Conservation (phyloP, 208 protist genomes). For the Chromosphaera perkinsii region DNA sequence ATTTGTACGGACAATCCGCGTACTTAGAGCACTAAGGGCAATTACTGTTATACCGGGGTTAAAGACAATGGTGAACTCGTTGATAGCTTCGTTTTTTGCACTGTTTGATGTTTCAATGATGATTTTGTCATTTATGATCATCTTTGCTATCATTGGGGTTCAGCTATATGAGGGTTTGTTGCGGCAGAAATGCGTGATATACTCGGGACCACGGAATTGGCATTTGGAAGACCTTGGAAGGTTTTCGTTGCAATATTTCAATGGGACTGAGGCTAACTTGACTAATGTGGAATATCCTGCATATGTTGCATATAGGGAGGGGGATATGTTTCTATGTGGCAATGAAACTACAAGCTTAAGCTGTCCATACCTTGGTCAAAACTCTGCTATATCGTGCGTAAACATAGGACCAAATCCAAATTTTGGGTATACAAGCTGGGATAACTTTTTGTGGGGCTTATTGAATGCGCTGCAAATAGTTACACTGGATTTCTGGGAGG, state of each 20-base stretch:
- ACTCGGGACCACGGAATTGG: too few relatives aligned
- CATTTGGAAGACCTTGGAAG: too few relatives aligned
- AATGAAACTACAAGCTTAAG: too few relatives aligned
- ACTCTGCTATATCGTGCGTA: background rate
- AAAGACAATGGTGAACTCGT: constrained; percentile 65
- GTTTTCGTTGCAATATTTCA: too few relatives aligned
- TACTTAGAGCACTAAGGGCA: constrained; percentile 63
- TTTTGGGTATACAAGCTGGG: constrained; percentile 26
- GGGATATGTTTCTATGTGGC: too few relatives aligned
- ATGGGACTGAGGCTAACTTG: too few relatives aligned
- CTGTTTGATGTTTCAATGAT: constrained; percentile 29
- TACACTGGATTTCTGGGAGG: constrained; percentile 35
- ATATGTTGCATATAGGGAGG: too few relatives aligned
- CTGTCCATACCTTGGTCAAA: background rate
- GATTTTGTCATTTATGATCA: constrained; percentile 21
- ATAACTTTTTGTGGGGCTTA: constrained; percentile 28
- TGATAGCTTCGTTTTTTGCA: constrained; percentile 43
- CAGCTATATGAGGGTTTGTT: constrained; percentile 31
- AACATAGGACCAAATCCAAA: constrained; percentile 5
- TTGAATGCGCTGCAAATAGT: constrained; percentile 24
- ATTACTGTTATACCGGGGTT: constrained; percentile 24
- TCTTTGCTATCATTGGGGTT: constrained; percentile 32
- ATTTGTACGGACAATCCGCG: constrained; percentile 58
- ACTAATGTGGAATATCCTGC: too few relatives aligned
- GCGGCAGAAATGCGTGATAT: constrained; percentile 1